These are phyloP conservation scores for Penicillium goetzii DNA, from an alignment of 495 filamentous ascomycete species.

Conservation along the genomic window DNA sequence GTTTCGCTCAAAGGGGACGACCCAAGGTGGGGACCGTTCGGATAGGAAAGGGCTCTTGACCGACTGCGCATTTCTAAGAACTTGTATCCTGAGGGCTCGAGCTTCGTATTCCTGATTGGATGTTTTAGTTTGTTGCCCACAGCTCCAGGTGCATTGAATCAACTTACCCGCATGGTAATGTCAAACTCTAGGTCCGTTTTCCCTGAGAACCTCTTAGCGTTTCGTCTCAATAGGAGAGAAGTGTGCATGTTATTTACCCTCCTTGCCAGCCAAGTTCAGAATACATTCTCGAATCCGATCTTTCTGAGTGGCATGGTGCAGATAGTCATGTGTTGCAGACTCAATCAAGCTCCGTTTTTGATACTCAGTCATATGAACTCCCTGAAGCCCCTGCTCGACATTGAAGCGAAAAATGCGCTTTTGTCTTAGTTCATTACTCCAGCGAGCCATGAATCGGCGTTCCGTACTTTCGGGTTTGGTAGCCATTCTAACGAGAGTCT, in stretches of 20 bases:
- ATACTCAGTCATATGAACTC: constrained; percentile 23
- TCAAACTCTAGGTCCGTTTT: constrained; percentile 23
- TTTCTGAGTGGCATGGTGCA: constrained; percentile 23
- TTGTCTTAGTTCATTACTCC: constrained; percentile 13
- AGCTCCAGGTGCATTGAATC: not conserved
- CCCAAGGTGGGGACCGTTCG: constrained; percentile 14
- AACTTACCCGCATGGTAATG: constrained; percentile 12
- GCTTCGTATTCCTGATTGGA: constrained; percentile 1
- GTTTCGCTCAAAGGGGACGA: constrained; percentile 37
- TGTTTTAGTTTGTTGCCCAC: not conserved
- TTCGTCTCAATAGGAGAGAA: no score
- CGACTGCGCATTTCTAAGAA: not conserved
- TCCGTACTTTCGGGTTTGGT: constrained; percentile 25
- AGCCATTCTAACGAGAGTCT: constrained; percentile 33
- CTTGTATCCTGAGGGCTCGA: not conserved
- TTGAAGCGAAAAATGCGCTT: constrained; percentile 24
- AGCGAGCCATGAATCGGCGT: constrained; percentile 28
- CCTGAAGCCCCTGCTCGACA: constrained; percentile 26
- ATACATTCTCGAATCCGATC: constrained; percentile 14
- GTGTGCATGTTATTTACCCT: not conserved
- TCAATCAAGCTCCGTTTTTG: constrained; percentile 22
- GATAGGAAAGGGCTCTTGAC: not conserved
- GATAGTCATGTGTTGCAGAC: constrained; percentile 26
- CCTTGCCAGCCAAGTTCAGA: constrained; percentile 13
- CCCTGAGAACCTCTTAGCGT: not conserved